Percentiles rank a stretch among this genome's conserved stretches.
phyloP scores from a whole-genome alignment of 108 stramenopile genomes.

The Fragilaria radians region DNA sequence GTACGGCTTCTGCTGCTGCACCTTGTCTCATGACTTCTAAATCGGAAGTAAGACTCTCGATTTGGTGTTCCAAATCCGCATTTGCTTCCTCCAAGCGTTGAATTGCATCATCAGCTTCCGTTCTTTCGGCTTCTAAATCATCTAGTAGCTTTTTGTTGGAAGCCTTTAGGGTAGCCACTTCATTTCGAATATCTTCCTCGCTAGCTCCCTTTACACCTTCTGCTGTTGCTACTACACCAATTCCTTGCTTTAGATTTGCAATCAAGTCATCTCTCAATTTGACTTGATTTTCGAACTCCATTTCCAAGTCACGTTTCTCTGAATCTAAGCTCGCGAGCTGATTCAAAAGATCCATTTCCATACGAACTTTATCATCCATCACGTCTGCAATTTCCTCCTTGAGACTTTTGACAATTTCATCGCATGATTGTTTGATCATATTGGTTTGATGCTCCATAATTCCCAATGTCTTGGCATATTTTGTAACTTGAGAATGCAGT shows the following conservation, averaged over 20 bases:
- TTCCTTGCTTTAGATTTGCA: constrained; percentile 11
- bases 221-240: not conserved
- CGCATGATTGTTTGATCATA: constrained; percentile 60
- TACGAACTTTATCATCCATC: constrained; percentile 45
- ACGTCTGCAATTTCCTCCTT: constrained; percentile 73
- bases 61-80: constrained; percentile 13
- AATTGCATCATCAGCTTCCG: constrained; percentile 12
- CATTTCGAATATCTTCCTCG: too few species aligned
- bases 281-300: constrained; percentile 7
- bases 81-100: constrained; percentile 12
- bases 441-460: constrained; percentile 47
- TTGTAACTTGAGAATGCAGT: constrained; percentile 2
- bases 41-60: constrained; percentile 14
- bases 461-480: constrained; percentile 19
- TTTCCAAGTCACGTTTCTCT: constrained; percentile 19
- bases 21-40: constrained; percentile 8
- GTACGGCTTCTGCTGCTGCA: constrained; percentile 3
- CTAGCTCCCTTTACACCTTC: not conserved
- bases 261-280: constrained; percentile 13
- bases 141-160: too few species aligned
- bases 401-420: constrained; percentile 50
- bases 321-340: constrained; percentile 49
- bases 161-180: too few species aligned
- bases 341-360: constrained; percentile 60
- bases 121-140: not conserved